Evolutionary conservation across 331 rosid genomes (phyloP).

Genomic region (Spiraea crenata): DNA sequence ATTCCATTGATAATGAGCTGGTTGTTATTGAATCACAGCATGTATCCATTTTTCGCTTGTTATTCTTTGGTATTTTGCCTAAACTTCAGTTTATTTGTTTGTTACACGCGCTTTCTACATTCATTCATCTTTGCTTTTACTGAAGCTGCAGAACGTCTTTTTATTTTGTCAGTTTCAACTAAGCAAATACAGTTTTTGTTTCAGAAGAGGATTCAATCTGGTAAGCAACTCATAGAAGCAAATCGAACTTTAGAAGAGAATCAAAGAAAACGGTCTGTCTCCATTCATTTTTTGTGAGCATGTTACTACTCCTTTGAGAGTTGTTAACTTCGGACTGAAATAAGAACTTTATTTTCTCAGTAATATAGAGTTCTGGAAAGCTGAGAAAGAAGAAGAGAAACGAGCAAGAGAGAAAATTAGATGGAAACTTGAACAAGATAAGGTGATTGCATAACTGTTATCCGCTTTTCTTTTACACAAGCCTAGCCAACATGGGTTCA

Average conservation of each 20-base stretch:
- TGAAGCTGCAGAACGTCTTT: not conserved
- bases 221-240: conserved; percentile 60
- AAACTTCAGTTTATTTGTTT: conserved; percentile 3
- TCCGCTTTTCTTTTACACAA: not conserved
- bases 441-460: conserved; percentile 47
- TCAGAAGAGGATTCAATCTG: conserved; percentile 62
- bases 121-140: not conserved
- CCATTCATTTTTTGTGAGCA: not conserved
- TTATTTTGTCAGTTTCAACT: not conserved
- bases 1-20: not conserved
- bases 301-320: not conserved
- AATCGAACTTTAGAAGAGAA: conserved; percentile 54
- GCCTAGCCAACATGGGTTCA: not conserved
- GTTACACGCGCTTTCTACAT: conserved; percentile 6
- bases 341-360: conserved; percentile 32
- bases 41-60: not conserved
- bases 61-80: not conserved
- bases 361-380: conserved; percentile 37
- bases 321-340: conserved; percentile 7
- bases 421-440: conserved; percentile 70
- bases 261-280: conserved; percentile 62
- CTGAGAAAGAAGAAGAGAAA: conserved; percentile 74
- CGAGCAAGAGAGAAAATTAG: conserved; percentile 59
- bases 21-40: not conserved
- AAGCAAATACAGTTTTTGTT: conserved; percentile 16